These are phyloP conservation scores for Parmales sp. DNA, from an alignment of 108 stramenopile species.

Conservation along the genomic window DNA sequence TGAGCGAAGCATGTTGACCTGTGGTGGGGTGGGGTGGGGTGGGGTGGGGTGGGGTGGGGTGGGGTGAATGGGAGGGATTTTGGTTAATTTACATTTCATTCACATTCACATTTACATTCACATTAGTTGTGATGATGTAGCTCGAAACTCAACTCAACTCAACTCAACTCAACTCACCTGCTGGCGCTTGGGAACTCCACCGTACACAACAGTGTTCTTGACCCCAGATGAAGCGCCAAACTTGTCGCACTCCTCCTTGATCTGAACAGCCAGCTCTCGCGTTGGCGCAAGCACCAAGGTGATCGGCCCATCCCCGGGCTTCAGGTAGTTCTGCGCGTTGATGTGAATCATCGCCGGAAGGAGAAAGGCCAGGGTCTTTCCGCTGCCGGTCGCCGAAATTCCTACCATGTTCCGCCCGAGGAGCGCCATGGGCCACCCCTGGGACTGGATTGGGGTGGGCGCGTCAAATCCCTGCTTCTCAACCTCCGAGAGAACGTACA, in stretches of 20 bases:
- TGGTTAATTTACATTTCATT: no score
- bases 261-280: constrained; percentile 97
- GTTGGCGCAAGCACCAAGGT: constrained; percentile 93
- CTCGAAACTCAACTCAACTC: no score
- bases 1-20: constrained; percentile 56
- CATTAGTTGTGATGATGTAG: no score
- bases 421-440: constrained; percentile 99
- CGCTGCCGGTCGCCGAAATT: constrained; percentile 84
- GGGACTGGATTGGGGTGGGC: constrained; percentile 96
- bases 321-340: constrained; percentile 94
- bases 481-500: constrained; percentile 87
- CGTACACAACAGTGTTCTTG: constrained; percentile 97
- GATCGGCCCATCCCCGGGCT: constrained; percentile 97
- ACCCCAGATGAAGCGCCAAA: constrained; percentile 86
- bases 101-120: no score
- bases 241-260: constrained; percentile 98
- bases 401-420: constrained; percentile 95
- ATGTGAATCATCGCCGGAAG: constrained; percentile 98
- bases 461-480: constrained; percentile 84
- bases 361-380: constrained; percentile 95
- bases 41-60: no score
- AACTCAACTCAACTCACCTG: no score
- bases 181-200: constrained; percentile 84
- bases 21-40: no score
- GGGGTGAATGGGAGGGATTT: no score